Conservation (phyloP, 2,329 filamentous ascomycete species). For the Akanthomyces dipterigenus region DNA sequence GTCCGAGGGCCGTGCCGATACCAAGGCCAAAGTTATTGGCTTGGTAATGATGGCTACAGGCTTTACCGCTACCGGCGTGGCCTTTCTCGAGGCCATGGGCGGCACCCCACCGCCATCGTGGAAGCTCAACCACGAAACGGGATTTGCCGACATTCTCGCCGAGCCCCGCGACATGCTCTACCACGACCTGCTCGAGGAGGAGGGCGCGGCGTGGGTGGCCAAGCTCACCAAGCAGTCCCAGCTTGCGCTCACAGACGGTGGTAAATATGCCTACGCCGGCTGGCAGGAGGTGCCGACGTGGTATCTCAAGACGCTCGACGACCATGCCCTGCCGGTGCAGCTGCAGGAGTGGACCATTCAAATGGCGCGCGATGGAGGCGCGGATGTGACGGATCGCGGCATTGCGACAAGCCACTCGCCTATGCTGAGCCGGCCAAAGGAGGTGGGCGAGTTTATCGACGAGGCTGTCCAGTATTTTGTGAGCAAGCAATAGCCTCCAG, state of each 20-base stretch:
- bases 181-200: slow-evolving; percentile 39
- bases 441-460: slow-evolving; percentile 30
- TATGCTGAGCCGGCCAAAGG: slow-evolving; percentile 38
- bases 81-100: slow-evolving; percentile 35
- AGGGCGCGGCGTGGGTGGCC: slow-evolving; percentile 34
- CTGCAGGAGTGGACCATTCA: slow-evolving; percentile 32
- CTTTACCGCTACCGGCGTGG: slow-evolving; percentile 29
- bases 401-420: slow-evolving; percentile 41
- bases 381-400: slow-evolving; percentile 30
- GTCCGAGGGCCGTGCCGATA: slow-evolving; percentile 6
- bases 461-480: slow-evolving; percentile 13
- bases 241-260: slow-evolving; percentile 38
- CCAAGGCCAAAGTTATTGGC: slow-evolving; percentile 34
- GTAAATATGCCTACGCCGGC: slow-evolving; percentile 36
- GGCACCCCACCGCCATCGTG: slow-evolving; percentile 37
- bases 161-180: slow-evolving; percentile 39
- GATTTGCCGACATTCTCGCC: slow-evolving; percentile 33
- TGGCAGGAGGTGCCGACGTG: slow-evolving; percentile 42
- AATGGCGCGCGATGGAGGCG: slow-evolving; percentile 32
- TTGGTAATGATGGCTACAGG: slow-evolving; percentile 39
- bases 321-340: slow-evolving; percentile 32
- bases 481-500: not conserved
- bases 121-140: slow-evolving; percentile 31
- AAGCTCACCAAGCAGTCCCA: slow-evolving; percentile 35
- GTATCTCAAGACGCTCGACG: slow-evolving; percentile 38